Base-by-base conservation (phyloP, 768 basidiomycete species). In the Naganishia antarctica region DNA sequence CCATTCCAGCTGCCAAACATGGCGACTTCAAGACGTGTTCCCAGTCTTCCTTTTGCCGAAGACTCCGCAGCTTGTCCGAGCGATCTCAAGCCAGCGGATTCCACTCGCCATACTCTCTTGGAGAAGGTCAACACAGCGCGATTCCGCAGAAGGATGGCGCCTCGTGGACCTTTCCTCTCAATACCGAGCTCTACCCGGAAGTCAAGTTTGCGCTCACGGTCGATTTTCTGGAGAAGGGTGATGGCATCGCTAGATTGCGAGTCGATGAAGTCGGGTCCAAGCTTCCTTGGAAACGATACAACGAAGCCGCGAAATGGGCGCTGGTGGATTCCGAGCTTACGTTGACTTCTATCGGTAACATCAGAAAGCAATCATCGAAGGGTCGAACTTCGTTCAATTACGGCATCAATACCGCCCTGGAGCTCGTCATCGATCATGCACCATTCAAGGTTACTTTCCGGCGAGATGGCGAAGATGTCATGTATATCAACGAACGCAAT, bases 11-110 rank as follows among this genome's bases (percentile, higher is more conserved):
- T 6, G 80, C 81, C 68, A 81, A 81, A 80, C 80, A 82, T 21
- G 83, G 87, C 65, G 91, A 97, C 78, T 99, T 93, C 83, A 97
- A 96, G 78, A 90, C 85, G 63, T 98, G 96, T 73, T 82, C 83
- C n/a, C 90, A 98, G 78, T 84, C 91, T 0, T 92, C 89, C 21
- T 98, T 99, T 79, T 98, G 96, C 81, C 84, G 90, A n/a, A 79
- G 87, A 47, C 91, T 92, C 58, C 86, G 94, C 49, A 88, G 87
- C 0, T 84, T 99, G 47, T 84, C 91, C 64, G 80, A 83, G 9
- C 85, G 90, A 49, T 88, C 90, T 4, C 80, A 43, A 84, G 83
- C 60, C 31, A 76, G 80, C 13, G 77, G 81, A 4, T 97, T 92
- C 89, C 81, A 78, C 41, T 96, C 93, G 0, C 94, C 94, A 1